These are phyloP conservation scores for Bocquillonia castaneifolia DNA, from an alignment of 441 rosid genomes.

Conservation along the genomic window DNA sequence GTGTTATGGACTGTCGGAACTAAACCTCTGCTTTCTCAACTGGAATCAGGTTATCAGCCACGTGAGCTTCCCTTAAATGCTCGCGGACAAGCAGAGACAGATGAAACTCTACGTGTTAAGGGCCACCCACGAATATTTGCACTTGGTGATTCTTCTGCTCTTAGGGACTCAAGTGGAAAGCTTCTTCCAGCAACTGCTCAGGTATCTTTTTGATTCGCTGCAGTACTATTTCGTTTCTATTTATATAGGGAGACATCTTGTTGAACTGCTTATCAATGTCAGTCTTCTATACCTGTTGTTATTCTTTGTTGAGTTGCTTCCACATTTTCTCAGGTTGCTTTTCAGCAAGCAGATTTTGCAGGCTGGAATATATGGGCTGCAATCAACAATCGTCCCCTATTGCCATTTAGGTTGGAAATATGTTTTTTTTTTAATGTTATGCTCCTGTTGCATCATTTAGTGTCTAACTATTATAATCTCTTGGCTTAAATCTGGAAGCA, in stretches of 20 bases:
- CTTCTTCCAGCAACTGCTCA: conserved; percentile 95
- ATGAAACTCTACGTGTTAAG: conserved; percentile 92
- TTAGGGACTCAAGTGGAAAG: conserved; percentile 70
- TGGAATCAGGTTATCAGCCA: conserved; percentile 43
- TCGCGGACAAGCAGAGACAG: conserved; percentile 89
- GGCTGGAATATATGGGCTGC: conserved; percentile 99
- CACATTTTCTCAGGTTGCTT: conserved; percentile 64
- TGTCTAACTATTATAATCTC: not conserved
- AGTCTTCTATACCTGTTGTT: not conserved
- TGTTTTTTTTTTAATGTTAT: not conserved
- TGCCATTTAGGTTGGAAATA: conserved; percentile 71
- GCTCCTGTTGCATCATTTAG: not conserved
- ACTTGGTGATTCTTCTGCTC: conserved; percentile 80
- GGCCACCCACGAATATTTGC: conserved; percentile 93
- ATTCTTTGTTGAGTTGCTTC: conserved; percentile 11
- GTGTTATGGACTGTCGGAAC: conserved; percentile 92
- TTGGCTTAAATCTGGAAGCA: not conserved
- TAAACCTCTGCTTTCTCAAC: conserved; percentile 64
- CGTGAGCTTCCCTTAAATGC: conserved; percentile 62
- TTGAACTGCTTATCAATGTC: not conserved
- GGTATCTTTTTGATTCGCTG: conserved; percentile 34
- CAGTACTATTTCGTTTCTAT: not conserved
- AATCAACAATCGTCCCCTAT: conserved; percentile 71
- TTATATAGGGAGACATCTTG: not conserved
- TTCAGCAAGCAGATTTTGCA: conserved; percentile 92